Evolutionary conservation across 805 yeast species (phyloP), one percentile per base, ranked within the genome.

Genomic region (Torulaspora quercuum): DNA sequence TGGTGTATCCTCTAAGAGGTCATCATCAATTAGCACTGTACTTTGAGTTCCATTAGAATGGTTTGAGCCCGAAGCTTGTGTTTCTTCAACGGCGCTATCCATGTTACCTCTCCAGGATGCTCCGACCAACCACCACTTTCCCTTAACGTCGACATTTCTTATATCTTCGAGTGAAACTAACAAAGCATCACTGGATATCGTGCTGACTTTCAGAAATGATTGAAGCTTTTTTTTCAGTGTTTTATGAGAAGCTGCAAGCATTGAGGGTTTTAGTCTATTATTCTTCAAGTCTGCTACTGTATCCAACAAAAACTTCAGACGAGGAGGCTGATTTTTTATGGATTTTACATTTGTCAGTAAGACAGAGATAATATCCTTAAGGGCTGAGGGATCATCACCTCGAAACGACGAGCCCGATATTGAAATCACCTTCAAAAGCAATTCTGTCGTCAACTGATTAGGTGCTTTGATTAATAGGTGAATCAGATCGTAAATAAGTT

Each of bases 81-180:
- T 48, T 14, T 49, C 55, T 14, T 53, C 59, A 17, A 57, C 51
- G 3, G 57, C 57, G 6, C 49, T 44, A 4, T 49, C 57, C 28
- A 63, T 69, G 37, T 68, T 64, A 3, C 95, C 96, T 53, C 78
- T 85, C 96, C 97, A 92, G 0, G 98, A 95, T 1, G 97, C 85
- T 33, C 99, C 99, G 19, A 92, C 90, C 20, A 92, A 69, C 99
- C 99, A 92, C 99, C 99, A 92, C 62, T 90, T 92, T 39, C 99
- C 99, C 46, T 78, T 77, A 1, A 81, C 75, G 9, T 81, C 84
- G 15, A 86, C 72, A 43, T 75, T 77, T 32, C 75, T 77, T 39
- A 92, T 87, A 64, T 92, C 99, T 29, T 77, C 80, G 13, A 90
- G 65, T 3, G 85, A 67, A 0, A 92, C 97, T 48, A 84, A 87